phyloP scores from a whole-genome alignment of 1,284 basidiomycete genomes.

The Porodaedalea pini region DNA sequence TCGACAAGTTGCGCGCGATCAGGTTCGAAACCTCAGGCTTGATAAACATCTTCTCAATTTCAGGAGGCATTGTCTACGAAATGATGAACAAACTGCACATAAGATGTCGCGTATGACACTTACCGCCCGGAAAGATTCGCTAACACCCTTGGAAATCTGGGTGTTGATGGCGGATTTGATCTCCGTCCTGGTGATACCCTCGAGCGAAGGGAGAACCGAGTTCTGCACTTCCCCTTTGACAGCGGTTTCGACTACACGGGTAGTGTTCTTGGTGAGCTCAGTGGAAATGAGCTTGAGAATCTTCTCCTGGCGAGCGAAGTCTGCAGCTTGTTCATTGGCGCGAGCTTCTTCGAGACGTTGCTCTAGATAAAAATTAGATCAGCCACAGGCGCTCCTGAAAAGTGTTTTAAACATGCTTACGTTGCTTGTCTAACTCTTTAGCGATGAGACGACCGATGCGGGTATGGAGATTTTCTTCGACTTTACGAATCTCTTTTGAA shows the following conservation, averaged over 20 bases:
- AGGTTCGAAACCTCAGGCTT: slow-evolving; percentile 74
- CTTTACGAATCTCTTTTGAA: slow-evolving; percentile 71
- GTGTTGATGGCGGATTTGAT: slow-evolving; percentile 71
- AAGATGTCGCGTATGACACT: slow-evolving; percentile 27
- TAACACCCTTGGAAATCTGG: slow-evolving; percentile 67
- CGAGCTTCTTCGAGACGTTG: slow-evolving; percentile 77
- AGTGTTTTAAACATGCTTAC: slow-evolving; percentile 38
- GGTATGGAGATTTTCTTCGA: slow-evolving; percentile 72
- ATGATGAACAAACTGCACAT: slow-evolving; percentile 19
- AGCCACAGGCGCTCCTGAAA: slow-evolving; percentile 23
- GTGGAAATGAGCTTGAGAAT: slow-evolving; percentile 81
- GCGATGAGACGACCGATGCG: slow-evolving; percentile 70
- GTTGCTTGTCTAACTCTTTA: slow-evolving; percentile 84
- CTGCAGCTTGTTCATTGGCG: slow-evolving; percentile 67
- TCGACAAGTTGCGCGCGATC: slow-evolving; percentile 66
- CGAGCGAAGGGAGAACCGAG: slow-evolving; percentile 74
- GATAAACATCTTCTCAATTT: slow-evolving; percentile 72
- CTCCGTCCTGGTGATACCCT: slow-evolving; percentile 73
- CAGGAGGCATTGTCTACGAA: slow-evolving; percentile 61
- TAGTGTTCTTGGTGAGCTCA: slow-evolving; percentile 79
- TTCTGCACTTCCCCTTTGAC: slow-evolving; percentile 77
- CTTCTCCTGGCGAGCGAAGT: slow-evolving; percentile 79
- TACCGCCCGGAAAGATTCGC: slow-evolving; percentile 70
- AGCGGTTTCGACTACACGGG: slow-evolving; percentile 78
- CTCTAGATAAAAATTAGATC: slow-evolving; percentile 40